Evolutionary conservation across 2,329 filamentous ascomycete species (phyloP).

Genomic region (Hypomyces rosellus): DNA sequence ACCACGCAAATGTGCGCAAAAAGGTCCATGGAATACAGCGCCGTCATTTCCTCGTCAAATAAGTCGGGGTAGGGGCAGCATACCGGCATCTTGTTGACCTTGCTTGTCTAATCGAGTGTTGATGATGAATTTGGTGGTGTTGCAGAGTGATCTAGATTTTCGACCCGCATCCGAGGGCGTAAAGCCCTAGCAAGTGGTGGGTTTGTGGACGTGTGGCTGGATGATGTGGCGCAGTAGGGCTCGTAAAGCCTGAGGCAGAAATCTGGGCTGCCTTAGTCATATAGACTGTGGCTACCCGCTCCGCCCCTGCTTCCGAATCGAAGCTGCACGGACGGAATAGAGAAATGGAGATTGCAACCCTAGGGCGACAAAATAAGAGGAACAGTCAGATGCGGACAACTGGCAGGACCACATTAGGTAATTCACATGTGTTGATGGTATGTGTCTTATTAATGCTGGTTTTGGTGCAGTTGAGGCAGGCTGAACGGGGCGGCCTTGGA

Average conservation of each 20-base stretch:
- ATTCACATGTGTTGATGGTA: too few species aligned
- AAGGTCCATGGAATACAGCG: neutral
- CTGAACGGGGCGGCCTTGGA: too few species aligned
- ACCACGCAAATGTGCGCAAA: neutral
- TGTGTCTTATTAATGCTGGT: too few species aligned
- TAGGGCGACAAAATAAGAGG: constrained; percentile 7
- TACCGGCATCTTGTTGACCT: constrained; percentile 38
- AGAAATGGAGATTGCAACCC: neutral
- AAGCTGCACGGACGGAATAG: neutral
- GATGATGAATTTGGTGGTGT: constrained; percentile 27
- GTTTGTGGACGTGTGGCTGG: constrained; percentile 17
- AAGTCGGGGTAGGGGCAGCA: constrained; percentile 14
- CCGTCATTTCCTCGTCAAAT: neutral
- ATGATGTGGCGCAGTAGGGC: constrained; percentile 2
- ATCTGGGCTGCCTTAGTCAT: neutral
- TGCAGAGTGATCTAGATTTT: constrained; percentile 27
- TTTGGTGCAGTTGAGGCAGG: too few species aligned
- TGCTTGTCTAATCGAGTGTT: constrained; percentile 33
- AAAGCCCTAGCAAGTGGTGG: constrained; percentile 29
- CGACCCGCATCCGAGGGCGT: constrained; percentile 29
- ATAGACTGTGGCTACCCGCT: neutral
- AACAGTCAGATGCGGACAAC: neutral
- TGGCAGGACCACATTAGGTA: too few species aligned
- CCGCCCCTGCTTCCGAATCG: too few species aligned
- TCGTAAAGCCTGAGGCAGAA: constrained; percentile 15